Base-by-base conservation (phyloP, 495 filamentous ascomycete genomes). In the Penicillium steckii region DNA sequence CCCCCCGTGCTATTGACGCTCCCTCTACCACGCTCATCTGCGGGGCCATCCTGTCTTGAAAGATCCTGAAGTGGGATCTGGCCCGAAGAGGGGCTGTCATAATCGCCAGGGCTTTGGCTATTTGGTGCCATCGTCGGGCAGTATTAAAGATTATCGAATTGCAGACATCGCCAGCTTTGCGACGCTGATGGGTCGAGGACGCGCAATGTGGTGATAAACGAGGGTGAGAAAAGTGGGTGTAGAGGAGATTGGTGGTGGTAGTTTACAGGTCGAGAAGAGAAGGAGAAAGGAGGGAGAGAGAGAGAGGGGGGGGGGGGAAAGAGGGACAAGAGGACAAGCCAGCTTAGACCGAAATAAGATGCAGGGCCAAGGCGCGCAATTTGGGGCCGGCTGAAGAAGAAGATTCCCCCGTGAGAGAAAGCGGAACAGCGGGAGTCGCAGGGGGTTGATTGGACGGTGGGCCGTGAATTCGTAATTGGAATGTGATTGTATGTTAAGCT, bases 11-110 rank as follows among this genome's bases (percentile, higher is more conserved):
- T 70, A 37, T 53, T 60, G 32, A 53, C 46, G 45, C 61, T 57
- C 47, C 60, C 58, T 57, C 64, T 58, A 7, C 64, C 64, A 43
- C 62, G 60, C 22, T 72, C 53, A 41, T 67, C 54, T 43, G 61
- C 44, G 57, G 57, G 52, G 45, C 44, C 30, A 52, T 79, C 80
- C 40, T 80, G 72, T 47, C 82, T 78, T 25, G 84, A 83, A 43
- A 96, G 84, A 67, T 95, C 85, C 66, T 87, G 87, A 43, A 97
- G 75, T 42, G 92, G 90, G 69, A 96, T 95, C 35, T 90, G 86
- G 44, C 80, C 71, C 26, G 81, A 67, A 32, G 79, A 56, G 51
- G 75, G 61, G 24, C 69, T 62, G 46, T 74, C 71, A 55, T 76
- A 63, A 55, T 77, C 68, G 55, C 74, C 69, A 62, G 77, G 68